Evolutionary conservation across 148 eudicot genomes (phyloP), one percentile per base, ranked within the genome.

Genomic region (Diospyros lotus): DNA sequence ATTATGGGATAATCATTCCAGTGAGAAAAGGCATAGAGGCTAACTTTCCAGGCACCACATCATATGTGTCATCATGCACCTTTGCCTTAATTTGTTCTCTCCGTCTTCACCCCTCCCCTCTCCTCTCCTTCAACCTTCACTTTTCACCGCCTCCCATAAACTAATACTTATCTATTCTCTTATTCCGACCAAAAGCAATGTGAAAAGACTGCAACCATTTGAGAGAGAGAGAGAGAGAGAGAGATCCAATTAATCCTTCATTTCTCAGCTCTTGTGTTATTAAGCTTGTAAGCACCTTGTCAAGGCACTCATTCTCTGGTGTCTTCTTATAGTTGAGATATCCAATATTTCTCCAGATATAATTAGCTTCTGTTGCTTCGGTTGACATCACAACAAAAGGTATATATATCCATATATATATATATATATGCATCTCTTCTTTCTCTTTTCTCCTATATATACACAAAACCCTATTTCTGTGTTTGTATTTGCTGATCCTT

Each of bases 1-100:
- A 90, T 90, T 73, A 90, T 88, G 82, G 89, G 83, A 84, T 87
- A 87, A 91, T 91, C 81, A 91, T 91, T 87, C 87, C 88, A 86
- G 77, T 73, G 75, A 76, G 83, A 80, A 90, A 90, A 83, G 86
- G 84, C 86, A 74, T 28, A 72, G 77, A 82, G 86, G 75, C 71
- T 82, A 72, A 79, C 94, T 92, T 90, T 90, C 73, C 60, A 71
- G 9, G 46, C 78, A 51, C 71, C 91, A 78, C 84, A 88, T 87
- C 82, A 82, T 86, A 83, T 85, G 85, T 80, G 88, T 87, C 97
- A 93, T 87, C 82, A 89, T 90, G 81, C 96, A 84, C 87, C 89
- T 86, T 80, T 79, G 77, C 55, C 74, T 77, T 77, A 77, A 55
- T 74, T 76, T 76, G 75, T 78, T 59, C 72, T 67, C 77, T 56